These are phyloP conservation scores for Jatropha multifida DNA, from an alignment of 441 rosid species.

Conservation along the genomic window DNA sequence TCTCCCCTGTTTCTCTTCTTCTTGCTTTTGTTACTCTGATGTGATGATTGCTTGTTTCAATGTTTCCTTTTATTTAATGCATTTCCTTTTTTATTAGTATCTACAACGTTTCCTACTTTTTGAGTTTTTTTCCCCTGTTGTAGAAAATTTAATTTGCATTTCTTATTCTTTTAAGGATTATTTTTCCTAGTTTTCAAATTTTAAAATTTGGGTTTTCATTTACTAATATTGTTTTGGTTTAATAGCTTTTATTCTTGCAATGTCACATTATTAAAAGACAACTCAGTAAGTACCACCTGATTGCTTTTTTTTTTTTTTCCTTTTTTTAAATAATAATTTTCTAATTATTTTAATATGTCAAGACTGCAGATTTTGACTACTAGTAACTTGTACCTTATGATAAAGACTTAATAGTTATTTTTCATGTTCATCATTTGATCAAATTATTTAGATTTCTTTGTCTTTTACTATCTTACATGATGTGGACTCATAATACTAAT, in stretches of 20 bases:
- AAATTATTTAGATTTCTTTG: slow-evolving; percentile 14
- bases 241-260: too few species aligned
- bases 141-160: background rate
- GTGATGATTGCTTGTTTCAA: background rate
- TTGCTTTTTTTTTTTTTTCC: too few species aligned
- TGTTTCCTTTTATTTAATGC: background rate
- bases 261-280: too few species aligned
- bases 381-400: slow-evolving; percentile 14
- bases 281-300: too few species aligned
- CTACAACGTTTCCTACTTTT: background rate
- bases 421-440: slow-evolving; percentile 7
- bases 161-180: background rate
- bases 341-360: background rate
- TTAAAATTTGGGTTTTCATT: too few species aligned
- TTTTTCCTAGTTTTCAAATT: background rate
- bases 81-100: background rate
- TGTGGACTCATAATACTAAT: slow-evolving; percentile 8
- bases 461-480: slow-evolving; percentile 16
- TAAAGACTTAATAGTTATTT: background rate
- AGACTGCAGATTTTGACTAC: slow-evolving; percentile 1
- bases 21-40: background rate
- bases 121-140: background rate
- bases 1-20: background rate
- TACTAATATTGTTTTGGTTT: too few species aligned
- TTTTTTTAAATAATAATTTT: too few species aligned